These are phyloP conservation scores for Taphrina communis DNA, from an alignment of 1,139 yeast genomes.

Conservation along the genomic window DNA sequence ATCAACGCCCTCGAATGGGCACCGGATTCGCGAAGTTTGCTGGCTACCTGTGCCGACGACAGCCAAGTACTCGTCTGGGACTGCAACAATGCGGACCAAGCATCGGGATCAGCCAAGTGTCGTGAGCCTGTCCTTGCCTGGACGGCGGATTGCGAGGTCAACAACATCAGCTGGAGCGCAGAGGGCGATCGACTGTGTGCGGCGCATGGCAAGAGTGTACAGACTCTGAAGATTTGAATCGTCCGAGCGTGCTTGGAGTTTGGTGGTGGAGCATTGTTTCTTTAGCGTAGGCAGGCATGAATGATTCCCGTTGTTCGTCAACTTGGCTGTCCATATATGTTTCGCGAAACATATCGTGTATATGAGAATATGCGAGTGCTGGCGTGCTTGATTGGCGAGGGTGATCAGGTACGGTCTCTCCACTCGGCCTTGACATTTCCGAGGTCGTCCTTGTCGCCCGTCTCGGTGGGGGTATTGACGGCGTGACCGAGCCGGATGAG, in stretches of 20 bases:
- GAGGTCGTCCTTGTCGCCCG: slow-evolving; percentile 33
- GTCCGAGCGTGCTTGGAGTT: background rate
- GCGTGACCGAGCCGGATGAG: slow-evolving; percentile 20
- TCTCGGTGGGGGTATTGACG: slow-evolving; percentile 37
- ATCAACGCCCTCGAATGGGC: slow-evolving; percentile 85
- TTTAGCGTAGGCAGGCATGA: slow-evolving; percentile 7
- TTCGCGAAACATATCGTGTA: no score
- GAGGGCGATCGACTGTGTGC: slow-evolving; percentile 82
- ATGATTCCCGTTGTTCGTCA: background rate
- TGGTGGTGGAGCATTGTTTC: background rate
- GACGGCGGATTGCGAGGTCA: slow-evolving; percentile 70
- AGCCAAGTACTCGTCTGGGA: slow-evolving; percentile 92
- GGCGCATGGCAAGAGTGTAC: slow-evolving; percentile 79
- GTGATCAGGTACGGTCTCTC: slow-evolving; percentile 8
- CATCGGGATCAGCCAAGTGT: slow-evolving; percentile 2
- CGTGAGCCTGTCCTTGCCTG: slow-evolving; percentile 41
- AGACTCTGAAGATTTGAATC: slow-evolving; percentile 61
- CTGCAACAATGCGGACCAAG: slow-evolving; percentile 51
- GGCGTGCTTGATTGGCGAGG: no score
- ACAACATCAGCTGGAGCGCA: slow-evolving; percentile 75
- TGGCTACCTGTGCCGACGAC: slow-evolving; percentile 85
- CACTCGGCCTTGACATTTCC: slow-evolving; percentile 38
- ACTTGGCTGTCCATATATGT: no score
- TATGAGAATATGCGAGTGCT: no score
- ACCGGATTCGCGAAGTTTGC: slow-evolving; percentile 66